A percentile compares a stretch with the other conserved stretches of the same genome.
Conservation (phyloP, 2,329 filamentous ascomycete species). For the Penicillium sp. region DNA sequence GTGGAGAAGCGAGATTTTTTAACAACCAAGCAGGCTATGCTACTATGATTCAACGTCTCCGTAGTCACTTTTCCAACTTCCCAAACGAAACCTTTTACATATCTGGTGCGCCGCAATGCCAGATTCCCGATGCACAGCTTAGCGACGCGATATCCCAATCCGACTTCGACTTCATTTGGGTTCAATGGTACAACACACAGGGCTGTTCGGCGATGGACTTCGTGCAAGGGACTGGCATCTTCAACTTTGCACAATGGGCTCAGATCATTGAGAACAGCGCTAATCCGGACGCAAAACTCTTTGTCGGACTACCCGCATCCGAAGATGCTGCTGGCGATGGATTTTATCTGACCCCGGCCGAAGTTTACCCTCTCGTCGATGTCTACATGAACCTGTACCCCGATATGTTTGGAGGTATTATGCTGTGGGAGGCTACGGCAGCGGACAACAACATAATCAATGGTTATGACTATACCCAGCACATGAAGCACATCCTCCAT, state of each 20-base stretch:
- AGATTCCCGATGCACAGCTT: conserved; percentile 53
- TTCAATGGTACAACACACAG: conserved; percentile 61
- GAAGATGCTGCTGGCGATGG: conserved; percentile 30
- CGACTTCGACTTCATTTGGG: conserved; percentile 58
- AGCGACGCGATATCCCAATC: conserved; percentile 49
- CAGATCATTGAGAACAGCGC: conserved; percentile 41
- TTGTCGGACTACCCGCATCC: conserved; percentile 55
- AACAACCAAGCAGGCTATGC: conserved; percentile 44
- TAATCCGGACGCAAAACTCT: conserved; percentile 55
- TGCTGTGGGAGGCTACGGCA: conserved; percentile 62
- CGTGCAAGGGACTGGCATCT: conserved; percentile 40
- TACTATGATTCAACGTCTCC: conserved; percentile 54
- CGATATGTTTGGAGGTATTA: conserved; percentile 60
- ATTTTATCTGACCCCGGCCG: conserved; percentile 53
- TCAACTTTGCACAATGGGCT: conserved; percentile 55
- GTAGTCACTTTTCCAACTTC: conserved; percentile 42
- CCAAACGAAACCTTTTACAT: conserved; percentile 51
- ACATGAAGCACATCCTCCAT: conserved; percentile 53
- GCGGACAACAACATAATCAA: conserved; percentile 52
- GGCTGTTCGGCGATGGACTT: conserved; percentile 55
- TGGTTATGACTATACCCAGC: conserved; percentile 50
- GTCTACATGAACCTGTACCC: conserved; percentile 46
- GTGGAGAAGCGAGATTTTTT: conserved; percentile 2
- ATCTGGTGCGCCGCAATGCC: conserved; percentile 59
- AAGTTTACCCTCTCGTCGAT: conserved; percentile 53